phyloP scores from a whole-genome alignment of 108 stramenopile species.

The Pseudonitzschia pungens region DNA sequence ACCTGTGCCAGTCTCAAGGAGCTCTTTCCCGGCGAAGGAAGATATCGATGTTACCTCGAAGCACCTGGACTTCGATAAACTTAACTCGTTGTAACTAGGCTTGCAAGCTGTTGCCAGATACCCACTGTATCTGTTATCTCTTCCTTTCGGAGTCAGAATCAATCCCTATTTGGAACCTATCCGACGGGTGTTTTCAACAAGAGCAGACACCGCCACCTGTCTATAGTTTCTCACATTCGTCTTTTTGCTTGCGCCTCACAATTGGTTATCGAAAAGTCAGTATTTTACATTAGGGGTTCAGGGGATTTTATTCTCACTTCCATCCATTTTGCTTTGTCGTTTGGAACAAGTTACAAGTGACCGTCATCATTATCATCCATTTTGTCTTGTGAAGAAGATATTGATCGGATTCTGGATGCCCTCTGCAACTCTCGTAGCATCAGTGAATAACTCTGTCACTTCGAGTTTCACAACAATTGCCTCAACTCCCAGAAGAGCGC shows the following conservation, averaged over 20 bases:
- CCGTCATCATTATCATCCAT: background rate
- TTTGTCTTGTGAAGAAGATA: background rate
- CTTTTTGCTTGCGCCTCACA: background rate
- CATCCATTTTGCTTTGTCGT: background rate
- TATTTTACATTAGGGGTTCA: background rate
- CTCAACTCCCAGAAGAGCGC: constrained; percentile 2
- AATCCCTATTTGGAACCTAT: too few species aligned
- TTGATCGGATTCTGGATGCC: constrained; percentile 24
- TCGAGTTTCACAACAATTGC: constrained; percentile 7
- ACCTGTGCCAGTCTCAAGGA: background rate
- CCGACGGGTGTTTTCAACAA: too few species aligned
- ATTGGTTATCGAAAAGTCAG: background rate
- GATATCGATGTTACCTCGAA: background rate
- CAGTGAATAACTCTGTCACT: constrained; percentile 18
- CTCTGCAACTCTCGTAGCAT: constrained; percentile 27
- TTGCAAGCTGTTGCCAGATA: too few species aligned
- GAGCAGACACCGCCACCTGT: background rate
- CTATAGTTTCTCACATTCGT: background rate
- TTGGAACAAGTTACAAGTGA: background rate
- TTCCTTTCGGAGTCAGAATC: too few species aligned
- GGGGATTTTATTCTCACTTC: background rate
- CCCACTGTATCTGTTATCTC: too few species aligned
- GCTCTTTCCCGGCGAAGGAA: background rate
- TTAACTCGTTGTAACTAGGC: too few species aligned
- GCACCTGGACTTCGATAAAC: too few species aligned